Evolutionary conservation across 805 yeast species (phyloP), one percentile per base, ranked within the genome.

Genomic region (Candida xyloterini): DNA sequence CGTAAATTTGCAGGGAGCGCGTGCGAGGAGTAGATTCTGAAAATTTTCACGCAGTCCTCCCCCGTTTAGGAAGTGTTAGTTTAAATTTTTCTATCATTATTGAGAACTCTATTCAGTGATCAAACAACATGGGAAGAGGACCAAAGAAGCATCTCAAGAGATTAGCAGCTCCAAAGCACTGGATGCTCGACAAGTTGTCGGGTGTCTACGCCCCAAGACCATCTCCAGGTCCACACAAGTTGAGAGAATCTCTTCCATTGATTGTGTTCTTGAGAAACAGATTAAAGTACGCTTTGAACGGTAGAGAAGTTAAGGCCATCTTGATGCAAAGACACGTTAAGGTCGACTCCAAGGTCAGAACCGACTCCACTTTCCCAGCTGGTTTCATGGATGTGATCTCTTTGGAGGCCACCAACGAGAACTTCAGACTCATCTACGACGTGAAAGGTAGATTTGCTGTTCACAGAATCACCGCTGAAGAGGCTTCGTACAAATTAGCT

Each of bases 151-250:
- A 91, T 74, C 84, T 90, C 74, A 90, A 91, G 84, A 89, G 98
- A 84, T 84, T 91, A 76, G 96, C 98, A 73, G 99, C 99, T 73
- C 99, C 99, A 81, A 84, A 90, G 80, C 99, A 93, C 84, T 93
- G 99, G 99, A 86, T 93, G 95, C 87, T 93, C 80, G 99, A 95
- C 95, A 93, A 93, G 79, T 81, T 93, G 78, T 86, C 97, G 69
- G 99, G 99, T 72, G 79, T 87, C 68, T 93, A 93, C 73, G 99
- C 99, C 56, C 99, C 99, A 79, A 89, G 98, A 79, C 96, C 98
- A 69, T 89, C 97, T 55, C 84, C 95, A 63, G 99, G 99, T 80
- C 99, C 99, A 71, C 99, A 91, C 81, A 93, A 91, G 77, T 81
- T 90, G 71, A 84, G 97, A 74, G 98, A 90, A 79, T 90, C 96